Percentiles rank a stretch among this genome's conserved stretches.
These are phyloP conservation scores for Lactarius pseudohatsudake DNA, from an alignment of 768 basidiomycete genomes.

Conservation along the genomic window DNA sequence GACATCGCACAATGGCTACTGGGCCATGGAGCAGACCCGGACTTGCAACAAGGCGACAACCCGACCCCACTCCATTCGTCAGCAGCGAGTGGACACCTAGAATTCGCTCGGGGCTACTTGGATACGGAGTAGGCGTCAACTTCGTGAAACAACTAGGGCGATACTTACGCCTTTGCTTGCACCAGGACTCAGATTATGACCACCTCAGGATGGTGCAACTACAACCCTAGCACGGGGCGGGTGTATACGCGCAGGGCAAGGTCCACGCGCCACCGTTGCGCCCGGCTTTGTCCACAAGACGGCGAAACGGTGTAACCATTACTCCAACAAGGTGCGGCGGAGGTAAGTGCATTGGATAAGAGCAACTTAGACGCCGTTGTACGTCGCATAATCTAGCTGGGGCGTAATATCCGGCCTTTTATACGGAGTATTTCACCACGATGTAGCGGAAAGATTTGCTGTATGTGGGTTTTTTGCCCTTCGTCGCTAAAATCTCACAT, in stretches of 20 bases:
- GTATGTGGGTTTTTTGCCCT: background rate
- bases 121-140: background rate
- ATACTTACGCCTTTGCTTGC: background rate
- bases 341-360: background rate
- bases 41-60: background rate
- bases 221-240: background rate
- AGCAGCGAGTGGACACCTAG: background rate
- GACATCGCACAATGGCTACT: background rate
- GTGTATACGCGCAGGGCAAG: background rate
- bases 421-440: background rate
- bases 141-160: background rate
- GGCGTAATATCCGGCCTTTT: background rate
- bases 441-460: background rate
- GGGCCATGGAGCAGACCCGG: background rate
- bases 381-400: background rate
- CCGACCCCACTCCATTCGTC: background rate
- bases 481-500: background rate
- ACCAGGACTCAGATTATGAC: background rate
- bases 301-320: background rate
- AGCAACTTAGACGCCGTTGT: background rate
- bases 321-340: background rate
- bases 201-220: background rate
- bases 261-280: background rate
- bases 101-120: background rate
- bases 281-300: background rate